A percentile compares a stretch with the other conserved stretches of the same genome.
phyloP scores from a whole-genome alignment of 2,329 filamentous ascomycete genomes.

The Alternaria infectoria region DNA sequence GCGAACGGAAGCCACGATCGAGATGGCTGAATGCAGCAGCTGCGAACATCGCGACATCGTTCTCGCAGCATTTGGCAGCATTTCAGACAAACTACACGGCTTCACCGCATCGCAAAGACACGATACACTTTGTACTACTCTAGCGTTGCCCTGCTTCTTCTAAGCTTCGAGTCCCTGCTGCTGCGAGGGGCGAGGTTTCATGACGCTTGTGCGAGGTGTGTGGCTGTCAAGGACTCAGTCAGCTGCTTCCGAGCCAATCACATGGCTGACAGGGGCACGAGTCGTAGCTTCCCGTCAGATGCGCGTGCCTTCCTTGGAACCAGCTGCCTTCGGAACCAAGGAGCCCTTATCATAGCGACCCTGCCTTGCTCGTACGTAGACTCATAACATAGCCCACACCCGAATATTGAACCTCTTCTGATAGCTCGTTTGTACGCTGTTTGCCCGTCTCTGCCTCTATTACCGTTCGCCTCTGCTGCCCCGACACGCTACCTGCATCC shows the following conservation, averaged over 20 bases:
- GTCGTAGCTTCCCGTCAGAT: slow-evolving; percentile 28
- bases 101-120: not conserved
- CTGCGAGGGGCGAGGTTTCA: slow-evolving; percentile 8
- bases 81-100: not conserved
- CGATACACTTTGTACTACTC: not conserved
- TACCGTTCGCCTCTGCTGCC: slow-evolving; percentile 4
- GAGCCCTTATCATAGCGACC: slow-evolving; percentile 21
- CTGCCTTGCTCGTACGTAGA: not conserved
- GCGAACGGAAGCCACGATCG: slow-evolving; percentile 29
- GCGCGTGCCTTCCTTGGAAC: slow-evolving; percentile 27
- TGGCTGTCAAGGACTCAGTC: slow-evolving; percentile 15
- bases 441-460: not conserved
- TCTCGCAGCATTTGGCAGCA: not conserved
- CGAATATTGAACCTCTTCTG: slow-evolving; percentile 3
- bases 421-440: not conserved
- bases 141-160: slow-evolving; percentile 20
- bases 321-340: slow-evolving; percentile 18
- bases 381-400: slow-evolving; percentile 11
- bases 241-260: slow-evolving; percentile 25
- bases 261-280: slow-evolving; percentile 14
- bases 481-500: slow-evolving; percentile 20
- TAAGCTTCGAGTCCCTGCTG: slow-evolving; percentile 11
- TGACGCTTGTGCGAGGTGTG: slow-evolving; percentile 17
- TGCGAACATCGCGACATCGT: not conserved
- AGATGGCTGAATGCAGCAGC: not conserved